These are phyloP conservation scores for Ceratocystis cacaofunesta DNA, from an alignment of 2,329 filamentous ascomycete genomes.

Conservation along the genomic window DNA sequence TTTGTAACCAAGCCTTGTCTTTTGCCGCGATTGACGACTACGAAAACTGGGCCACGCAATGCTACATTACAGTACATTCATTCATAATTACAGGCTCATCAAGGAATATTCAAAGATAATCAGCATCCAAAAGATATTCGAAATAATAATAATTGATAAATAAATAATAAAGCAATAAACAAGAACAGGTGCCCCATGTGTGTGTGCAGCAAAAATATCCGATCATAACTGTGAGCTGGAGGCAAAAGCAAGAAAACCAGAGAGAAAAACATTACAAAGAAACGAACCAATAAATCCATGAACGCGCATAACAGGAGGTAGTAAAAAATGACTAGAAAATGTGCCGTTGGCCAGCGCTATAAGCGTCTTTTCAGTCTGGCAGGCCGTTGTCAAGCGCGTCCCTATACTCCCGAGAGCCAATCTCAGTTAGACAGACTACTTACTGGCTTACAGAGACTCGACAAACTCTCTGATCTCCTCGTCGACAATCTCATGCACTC, in stretches of 20 bases:
- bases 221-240: not conserved
- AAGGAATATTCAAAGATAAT: too few species aligned
- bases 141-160: not conserved
- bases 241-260: not conserved
- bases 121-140: not conserved
- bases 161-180: not conserved
- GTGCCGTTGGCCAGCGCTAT: not conserved
- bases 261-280: conserved; percentile 1
- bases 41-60: too few species aligned
- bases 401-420: not conserved
- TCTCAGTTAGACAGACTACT: not conserved
- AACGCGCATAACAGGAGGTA: conserved; percentile 2
- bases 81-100: not conserved
- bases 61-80: not conserved
- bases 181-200: not conserved
- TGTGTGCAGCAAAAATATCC: not conserved
- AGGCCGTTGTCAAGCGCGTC: too few species aligned
- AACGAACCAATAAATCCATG: not conserved
- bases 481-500: conserved; percentile 47
- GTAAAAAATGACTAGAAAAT: not conserved
- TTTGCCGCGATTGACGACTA: too few species aligned
- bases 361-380: not conserved
- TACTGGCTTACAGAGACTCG: conserved; percentile 12
- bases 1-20: not conserved
- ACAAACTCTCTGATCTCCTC: conserved; percentile 44